A percentile compares a stretch with the other conserved stretches of the same genome.
Evolutionary conservation across 441 rosid species (phyloP).

Genomic region (Gossypium gossypioides): DNA sequence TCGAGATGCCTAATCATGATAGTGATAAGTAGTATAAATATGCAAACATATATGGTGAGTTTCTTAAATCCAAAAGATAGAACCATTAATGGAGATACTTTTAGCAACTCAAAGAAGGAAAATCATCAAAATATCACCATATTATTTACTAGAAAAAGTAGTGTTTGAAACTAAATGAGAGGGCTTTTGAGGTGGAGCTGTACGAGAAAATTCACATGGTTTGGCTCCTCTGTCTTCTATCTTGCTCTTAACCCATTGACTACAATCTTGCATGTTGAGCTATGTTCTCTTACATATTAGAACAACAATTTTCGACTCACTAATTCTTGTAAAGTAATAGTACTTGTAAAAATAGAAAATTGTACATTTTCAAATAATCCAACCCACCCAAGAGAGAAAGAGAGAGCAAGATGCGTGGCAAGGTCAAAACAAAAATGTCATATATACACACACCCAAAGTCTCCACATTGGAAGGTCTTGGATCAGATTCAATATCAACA

Average conservation of each 20-base stretch:
- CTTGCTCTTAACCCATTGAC: conserved; percentile 54
- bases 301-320: not conserved
- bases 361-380: not conserved
- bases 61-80: not conserved
- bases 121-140: not conserved
- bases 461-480: conserved; percentile 39
- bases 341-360: not conserved
- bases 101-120: not conserved
- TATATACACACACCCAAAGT: conserved; percentile 41
- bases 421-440: conserved; percentile 5
- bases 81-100: not conserved
- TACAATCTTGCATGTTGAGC: conserved; percentile 53
- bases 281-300: conserved; percentile 29
- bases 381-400: not conserved
- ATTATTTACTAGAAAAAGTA: conserved; percentile 19
- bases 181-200: conserved; percentile 53
- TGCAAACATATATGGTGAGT: not conserved
- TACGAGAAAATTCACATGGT: conserved; percentile 57
- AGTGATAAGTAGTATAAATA: not conserved
- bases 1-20: not conserved
- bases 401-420: not conserved
- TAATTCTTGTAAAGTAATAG: not conserved
- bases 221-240: conserved; percentile 50
- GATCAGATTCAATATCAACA: conserved; percentile 66
- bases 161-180: conserved; percentile 25